These are phyloP conservation scores for Curvularia verruculosa DNA, from an alignment of 2,329 filamentous ascomycete genomes.

Conservation along the genomic window DNA sequence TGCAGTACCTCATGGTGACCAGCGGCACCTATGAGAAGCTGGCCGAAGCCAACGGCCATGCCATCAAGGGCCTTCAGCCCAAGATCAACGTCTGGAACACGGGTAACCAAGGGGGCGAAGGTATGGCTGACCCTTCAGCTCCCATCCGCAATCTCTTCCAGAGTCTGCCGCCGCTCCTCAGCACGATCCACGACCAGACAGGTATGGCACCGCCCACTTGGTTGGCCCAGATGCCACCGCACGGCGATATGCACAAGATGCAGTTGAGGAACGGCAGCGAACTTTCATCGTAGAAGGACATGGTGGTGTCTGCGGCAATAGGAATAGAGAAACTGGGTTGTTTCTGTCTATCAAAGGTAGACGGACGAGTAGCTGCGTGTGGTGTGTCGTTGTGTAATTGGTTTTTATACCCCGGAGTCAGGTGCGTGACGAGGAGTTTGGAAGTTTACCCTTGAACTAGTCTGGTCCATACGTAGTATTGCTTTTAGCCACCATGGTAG, in stretches of 20 bases:
- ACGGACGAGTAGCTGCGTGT: not conserved
- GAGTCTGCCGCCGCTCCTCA: slow-evolving; percentile 80
- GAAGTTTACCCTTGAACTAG: not conserved
- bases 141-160: slow-evolving; percentile 84
- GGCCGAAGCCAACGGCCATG: slow-evolving; percentile 76
- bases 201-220: slow-evolving; percentile 80
- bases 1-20: slow-evolving; percentile 89
- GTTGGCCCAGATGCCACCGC: slow-evolving; percentile 62
- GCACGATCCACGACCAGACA: slow-evolving; percentile 87
- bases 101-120: slow-evolving; percentile 57
- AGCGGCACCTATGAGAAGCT: slow-evolving; percentile 78
- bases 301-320: not conserved
- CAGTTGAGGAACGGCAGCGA: slow-evolving; percentile 39
- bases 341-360: not conserved
- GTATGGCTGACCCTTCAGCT: slow-evolving; percentile 60
- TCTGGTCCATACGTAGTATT: not conserved
- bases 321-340: not conserved
- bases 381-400: slow-evolving; percentile 2
- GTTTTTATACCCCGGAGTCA: slow-evolving; percentile 17
- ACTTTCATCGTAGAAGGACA: slow-evolving; percentile 11
- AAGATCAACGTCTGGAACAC: slow-evolving; percentile 95
- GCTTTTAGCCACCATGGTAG: not conserved
- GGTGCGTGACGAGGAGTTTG: slow-evolving; percentile 9
- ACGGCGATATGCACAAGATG: slow-evolving; percentile 26
- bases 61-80: slow-evolving; percentile 77